Evolutionary conservation across 345 rosid species (phyloP).

Genomic region (Populus simonii): DNA sequence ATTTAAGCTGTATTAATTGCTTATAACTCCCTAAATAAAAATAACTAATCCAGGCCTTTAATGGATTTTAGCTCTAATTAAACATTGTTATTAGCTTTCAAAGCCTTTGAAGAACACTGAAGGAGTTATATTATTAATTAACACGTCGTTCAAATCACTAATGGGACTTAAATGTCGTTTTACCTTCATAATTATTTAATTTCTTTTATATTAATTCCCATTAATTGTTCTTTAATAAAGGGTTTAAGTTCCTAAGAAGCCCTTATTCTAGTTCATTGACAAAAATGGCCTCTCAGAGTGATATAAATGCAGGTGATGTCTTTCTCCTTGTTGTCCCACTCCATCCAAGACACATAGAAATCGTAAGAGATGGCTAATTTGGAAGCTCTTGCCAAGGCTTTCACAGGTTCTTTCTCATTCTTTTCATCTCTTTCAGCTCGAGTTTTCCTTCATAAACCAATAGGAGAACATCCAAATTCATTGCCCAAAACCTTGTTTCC

Average conservation of each 20-base stretch:
- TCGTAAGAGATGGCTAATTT: slow-evolving; percentile 45
- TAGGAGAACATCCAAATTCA: too few species aligned
- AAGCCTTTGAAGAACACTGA: neutral
- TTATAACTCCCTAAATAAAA: neutral
- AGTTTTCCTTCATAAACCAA: neutral
- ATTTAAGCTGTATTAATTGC: neutral
- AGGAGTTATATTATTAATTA: too few species aligned
- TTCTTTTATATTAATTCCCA: neutral
- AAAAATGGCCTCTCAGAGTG: slow-evolving; percentile 31
- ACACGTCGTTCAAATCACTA: neutral
- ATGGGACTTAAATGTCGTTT: neutral
- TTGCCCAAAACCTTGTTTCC: too few species aligned
- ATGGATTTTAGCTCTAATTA: neutral
- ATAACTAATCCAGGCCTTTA: neutral
- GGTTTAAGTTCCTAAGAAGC: neutral
- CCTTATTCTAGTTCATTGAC: slow-evolving; percentile 26
- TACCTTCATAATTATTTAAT: neutral
- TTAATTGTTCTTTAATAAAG: neutral
- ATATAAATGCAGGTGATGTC: slow-evolving; percentile 21
- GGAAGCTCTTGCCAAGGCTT: slow-evolving; percentile 53
- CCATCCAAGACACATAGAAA: neutral
- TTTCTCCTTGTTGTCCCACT: neutral
- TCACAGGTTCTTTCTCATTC: slow-evolving; percentile 50
- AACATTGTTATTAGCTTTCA: neutral
- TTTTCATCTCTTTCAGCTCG: too few species aligned